phyloP scores from a whole-genome alignment of 2,329 filamentous ascomycete genomes.

The Pestalotiopsis sp. region DNA sequence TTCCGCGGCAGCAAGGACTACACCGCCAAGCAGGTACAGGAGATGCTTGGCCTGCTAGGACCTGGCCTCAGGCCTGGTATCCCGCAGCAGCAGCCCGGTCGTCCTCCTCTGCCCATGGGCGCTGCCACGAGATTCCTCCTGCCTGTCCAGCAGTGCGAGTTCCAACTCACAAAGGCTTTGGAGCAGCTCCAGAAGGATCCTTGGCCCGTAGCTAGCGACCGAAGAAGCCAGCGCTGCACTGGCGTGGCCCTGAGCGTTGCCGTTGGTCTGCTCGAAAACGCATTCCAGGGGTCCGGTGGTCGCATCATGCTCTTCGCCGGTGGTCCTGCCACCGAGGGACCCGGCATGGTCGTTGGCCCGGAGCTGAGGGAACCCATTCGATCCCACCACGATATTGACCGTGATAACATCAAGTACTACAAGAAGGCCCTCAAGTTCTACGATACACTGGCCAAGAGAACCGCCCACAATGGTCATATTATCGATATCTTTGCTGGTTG shows the following conservation, averaged over 20 bases:
- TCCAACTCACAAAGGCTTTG: constrained; percentile 93
- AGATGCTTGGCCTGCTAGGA: constrained; percentile 88
- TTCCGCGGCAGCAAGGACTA: constrained; percentile 99
- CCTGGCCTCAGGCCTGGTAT: constrained; percentile 75
- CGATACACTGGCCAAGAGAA: constrained; percentile 89
- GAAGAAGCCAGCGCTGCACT: constrained; percentile 87
- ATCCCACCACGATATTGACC: constrained; percentile 97
- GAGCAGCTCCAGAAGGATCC: constrained; percentile 96
- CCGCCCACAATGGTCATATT: constrained; percentile 94
- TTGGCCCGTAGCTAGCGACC: constrained; percentile 95
- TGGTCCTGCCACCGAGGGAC: constrained; percentile 92
- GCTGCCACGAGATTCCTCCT: constrained; percentile 89
- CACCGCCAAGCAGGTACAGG: constrained; percentile 96
- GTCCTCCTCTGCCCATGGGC: constrained; percentile 74
- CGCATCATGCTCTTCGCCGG: constrained; percentile 98
- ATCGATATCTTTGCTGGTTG: constrained; percentile 98
- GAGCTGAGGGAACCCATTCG: constrained; percentile 95
- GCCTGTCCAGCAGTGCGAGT: constrained; percentile 93
- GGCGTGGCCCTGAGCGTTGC: constrained; percentile 96
- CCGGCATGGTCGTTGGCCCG: constrained; percentile 93
- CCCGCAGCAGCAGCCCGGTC: constrained; percentile 73
- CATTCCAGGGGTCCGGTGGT: constrained; percentile 92
- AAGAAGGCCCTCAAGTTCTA: constrained; percentile 98
- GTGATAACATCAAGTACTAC: constrained; percentile 99
- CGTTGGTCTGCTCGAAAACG: constrained; percentile 87